These are phyloP conservation scores for Pterocarpus santalinus DNA, from an alignment of 306 rosid species.

Conservation along the genomic window DNA sequence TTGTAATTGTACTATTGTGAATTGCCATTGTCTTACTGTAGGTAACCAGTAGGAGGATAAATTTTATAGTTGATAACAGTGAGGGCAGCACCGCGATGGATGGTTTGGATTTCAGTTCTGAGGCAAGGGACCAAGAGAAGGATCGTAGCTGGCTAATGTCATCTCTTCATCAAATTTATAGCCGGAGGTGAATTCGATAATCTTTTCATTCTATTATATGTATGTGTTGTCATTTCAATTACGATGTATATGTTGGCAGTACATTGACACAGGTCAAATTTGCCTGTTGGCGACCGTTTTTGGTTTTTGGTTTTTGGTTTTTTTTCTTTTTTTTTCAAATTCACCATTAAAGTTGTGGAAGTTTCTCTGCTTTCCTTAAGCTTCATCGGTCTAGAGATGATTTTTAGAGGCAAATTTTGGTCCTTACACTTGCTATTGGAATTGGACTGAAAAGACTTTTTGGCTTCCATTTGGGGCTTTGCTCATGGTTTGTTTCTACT, in stretches of 20 bases:
- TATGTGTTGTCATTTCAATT: background rate
- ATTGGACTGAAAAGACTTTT: background rate
- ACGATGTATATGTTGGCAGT: background rate
- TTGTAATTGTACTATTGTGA: constrained; percentile 45
- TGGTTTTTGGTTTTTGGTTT: background rate
- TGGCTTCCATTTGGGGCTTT: background rate
- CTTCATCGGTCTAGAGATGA: constrained; percentile 16
- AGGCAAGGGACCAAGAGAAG: constrained; percentile 65
- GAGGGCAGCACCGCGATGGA: constrained; percentile 58
- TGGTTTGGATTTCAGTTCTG: constrained; percentile 54
- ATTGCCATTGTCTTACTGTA: constrained; percentile 51
- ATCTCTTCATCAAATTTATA: constrained; percentile 92
- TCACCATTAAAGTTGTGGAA: background rate
- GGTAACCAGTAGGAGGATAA: constrained; percentile 92
- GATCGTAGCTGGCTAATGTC: constrained; percentile 90
- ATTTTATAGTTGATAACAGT: constrained; percentile 80
- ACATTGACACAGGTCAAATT: background rate
- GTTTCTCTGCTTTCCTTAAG: background rate
- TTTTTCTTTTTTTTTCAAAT: too few species aligned
- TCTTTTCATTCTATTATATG: constrained; percentile 28
- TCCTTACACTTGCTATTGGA: background rate
- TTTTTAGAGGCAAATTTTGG: background rate
- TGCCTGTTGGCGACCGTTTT: background rate
- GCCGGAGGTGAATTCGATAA: constrained; percentile 76
- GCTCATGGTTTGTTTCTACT: constrained; percentile 4